Evolutionary conservation across 2,329 filamentous ascomycete species (phyloP), one percentile per base, ranked within the genome.

Genomic region (Calonectria hawksworthii): DNA sequence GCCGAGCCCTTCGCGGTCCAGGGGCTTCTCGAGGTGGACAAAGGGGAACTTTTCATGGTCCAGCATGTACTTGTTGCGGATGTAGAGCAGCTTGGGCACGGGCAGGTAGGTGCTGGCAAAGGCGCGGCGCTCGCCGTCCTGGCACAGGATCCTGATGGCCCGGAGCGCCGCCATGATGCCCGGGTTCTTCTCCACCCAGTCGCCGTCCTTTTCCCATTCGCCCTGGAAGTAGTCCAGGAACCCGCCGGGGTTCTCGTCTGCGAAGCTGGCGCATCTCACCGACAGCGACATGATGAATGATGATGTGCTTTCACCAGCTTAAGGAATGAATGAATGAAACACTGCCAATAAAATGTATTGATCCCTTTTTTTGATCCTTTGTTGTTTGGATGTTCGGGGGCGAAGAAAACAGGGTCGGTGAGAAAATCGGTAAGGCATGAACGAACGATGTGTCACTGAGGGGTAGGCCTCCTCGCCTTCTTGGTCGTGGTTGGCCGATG

Each of bases 41-140:
- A 80, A 80, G 11, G 78, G 78, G n/a, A 80, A 80, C 0, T 73
- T 69, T 59, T 80, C 78, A 5, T 72, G 69, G 51, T 79, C 77
- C 4, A 80, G 74, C 78, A 80, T 77, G 47, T 80, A 80, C 38
- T 77, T 75, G 74, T 76, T 79, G 44, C 76, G 76, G 59, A 80
- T 77, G 34, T 79, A 80, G 50, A 80, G 72, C 67, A 80, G 75
- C 75, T 80, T 80, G 13, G 78, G 76, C 38, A 79, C 64, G 70
- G 78, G 78, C 72, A 80, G 73, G 63, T 80, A 80, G 44, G 75
- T 72, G 70, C 74, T 75, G 26, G 75, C 77, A 14, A 80, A 70
- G 11, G 76, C 70, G 44, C 52, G 34, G 13, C 44, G 47, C 41
- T 73, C 38, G 30, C 64, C 70, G 41, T 68, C 64, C 50, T 73